Evolutionary conservation across 129 eudicot species (phyloP), one percentile per base, ranked within the genome.

Genomic region (Kitagawia praeruptora): DNA sequence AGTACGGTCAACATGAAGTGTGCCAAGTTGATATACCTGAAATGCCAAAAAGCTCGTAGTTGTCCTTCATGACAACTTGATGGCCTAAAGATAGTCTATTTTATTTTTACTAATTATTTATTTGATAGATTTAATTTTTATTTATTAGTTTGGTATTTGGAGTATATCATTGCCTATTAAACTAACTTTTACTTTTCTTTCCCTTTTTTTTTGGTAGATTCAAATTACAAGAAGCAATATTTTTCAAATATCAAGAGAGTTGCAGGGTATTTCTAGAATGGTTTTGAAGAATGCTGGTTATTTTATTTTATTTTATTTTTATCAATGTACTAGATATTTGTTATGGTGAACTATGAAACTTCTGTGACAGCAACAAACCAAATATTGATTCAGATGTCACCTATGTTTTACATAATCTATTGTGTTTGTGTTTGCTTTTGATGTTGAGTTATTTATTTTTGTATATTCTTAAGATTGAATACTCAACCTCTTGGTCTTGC

Each of bases 291-390:
- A 11, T 67, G 73, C 23, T 67, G 73, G 41, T 12, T 27, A 10
- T 67, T 11, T 67, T 4, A 6, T 66, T 11, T 67, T 4, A 6
- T 66, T 28, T 66, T 28, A 27, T 41, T 27, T 63, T 67, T 12
- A 67, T 71, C 75, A 8, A 21, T 71, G 34, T 71, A 71, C 18
- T 41, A n/a, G 77, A 73, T 47, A 73, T 73, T 25, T 44, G 3
- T 73, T 23, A n/a, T 44, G 54, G 38, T 73, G 77, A 73, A 23
- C 54, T 73, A 18, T 23, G 49, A 71, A 71, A 71, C 34, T 42
- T 44, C 48, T 73, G 3, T 73, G 25, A n/a, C 28, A 42, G 28
- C 14, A 42, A 23, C 34, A 73, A 21, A 64, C 31, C 10, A 58
- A 61, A 61, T 10, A 2, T 61, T n/a, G 25, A 3, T 67, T 67